phyloP scores from a whole-genome alignment of 345 rosid genomes.

The Dipteronia sinensis region DNA sequence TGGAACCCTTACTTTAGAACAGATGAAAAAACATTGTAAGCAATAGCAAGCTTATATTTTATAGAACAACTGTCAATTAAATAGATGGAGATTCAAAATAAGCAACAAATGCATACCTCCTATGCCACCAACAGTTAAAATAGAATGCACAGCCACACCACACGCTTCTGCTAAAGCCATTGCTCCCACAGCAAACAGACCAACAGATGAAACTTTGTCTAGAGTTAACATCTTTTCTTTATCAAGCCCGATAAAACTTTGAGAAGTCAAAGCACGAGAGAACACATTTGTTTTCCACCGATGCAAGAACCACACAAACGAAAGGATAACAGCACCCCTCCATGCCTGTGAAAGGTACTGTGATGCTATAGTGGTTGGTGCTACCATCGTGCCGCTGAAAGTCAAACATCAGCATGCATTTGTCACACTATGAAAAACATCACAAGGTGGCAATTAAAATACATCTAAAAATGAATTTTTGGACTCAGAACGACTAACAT shows the following conservation, averaged over 20 bases:
- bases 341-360: constrained; percentile 65
- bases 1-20: background rate
- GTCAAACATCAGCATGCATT: constrained; percentile 21
- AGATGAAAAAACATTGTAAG: background rate
- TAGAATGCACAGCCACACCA: constrained; percentile 93
- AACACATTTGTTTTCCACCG: constrained; percentile 84
- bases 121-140: constrained; percentile 94
- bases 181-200: constrained; percentile 67
- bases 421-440: constrained; percentile 1
- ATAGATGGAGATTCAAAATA: background rate
- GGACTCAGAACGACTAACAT: constrained; percentile 48
- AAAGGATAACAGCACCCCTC: constrained; percentile 78
- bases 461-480: background rate
- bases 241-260: constrained; percentile 49
- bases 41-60: background rate
- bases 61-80: background rate
- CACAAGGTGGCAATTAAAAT: background rate
- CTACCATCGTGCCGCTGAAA: constrained; percentile 75
- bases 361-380: constrained; percentile 79
- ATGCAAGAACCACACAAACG: constrained; percentile 84
- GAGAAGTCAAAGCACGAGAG: constrained; percentile 50
- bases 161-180: constrained; percentile 96
- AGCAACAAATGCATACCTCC: constrained; percentile 58
- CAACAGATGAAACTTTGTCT: constrained; percentile 83
- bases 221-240: constrained; percentile 68